These are phyloP conservation scores for Rhodotorula graminis DNA, from an alignment of 768 basidiomycete species.

Conservation along the genomic window DNA sequence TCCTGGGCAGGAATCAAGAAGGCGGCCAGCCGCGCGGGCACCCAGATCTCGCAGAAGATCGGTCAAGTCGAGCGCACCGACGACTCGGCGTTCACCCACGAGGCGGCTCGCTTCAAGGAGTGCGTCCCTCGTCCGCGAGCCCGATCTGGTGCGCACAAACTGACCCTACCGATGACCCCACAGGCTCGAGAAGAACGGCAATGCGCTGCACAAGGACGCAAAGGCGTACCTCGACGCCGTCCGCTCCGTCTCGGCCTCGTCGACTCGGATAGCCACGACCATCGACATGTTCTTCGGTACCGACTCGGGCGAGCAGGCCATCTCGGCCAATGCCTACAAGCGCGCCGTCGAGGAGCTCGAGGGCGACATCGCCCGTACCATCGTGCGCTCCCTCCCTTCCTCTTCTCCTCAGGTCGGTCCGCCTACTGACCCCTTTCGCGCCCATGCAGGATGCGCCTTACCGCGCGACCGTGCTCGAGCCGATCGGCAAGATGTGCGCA, in stretches of 20 bases:
- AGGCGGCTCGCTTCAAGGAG: constrained; percentile 85
- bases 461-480: constrained; percentile 89
- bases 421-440: neutral
- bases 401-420: too few relatives aligned
- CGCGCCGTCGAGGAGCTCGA: constrained; percentile 92
- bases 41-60: constrained; percentile 97
- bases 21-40: constrained; percentile 82
- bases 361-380: constrained; percentile 70
- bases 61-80: constrained; percentile 95
- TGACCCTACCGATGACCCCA: fast-evolving
- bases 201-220: constrained; percentile 85
- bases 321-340: constrained; percentile 95
- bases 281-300: constrained; percentile 78
- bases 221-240: constrained; percentile 93
- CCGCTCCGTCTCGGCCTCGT: constrained; percentile 59
- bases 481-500: constrained; percentile 90
- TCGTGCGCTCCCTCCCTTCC: constrained; percentile 56
- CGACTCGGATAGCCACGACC: constrained; percentile 50
- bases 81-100: constrained; percentile 86
- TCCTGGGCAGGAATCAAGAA: constrained; percentile 72
- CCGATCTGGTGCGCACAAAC: too few relatives aligned
- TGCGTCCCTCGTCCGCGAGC: constrained; percentile 50
- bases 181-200: constrained; percentile 95
- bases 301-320: constrained; percentile 75
- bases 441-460: constrained; percentile 75